Evolutionary conservation across 2,329 filamentous ascomycete genomes (phyloP), one percentile per base, ranked within the genome.

Genomic region (Venturia nashicola): DNA sequence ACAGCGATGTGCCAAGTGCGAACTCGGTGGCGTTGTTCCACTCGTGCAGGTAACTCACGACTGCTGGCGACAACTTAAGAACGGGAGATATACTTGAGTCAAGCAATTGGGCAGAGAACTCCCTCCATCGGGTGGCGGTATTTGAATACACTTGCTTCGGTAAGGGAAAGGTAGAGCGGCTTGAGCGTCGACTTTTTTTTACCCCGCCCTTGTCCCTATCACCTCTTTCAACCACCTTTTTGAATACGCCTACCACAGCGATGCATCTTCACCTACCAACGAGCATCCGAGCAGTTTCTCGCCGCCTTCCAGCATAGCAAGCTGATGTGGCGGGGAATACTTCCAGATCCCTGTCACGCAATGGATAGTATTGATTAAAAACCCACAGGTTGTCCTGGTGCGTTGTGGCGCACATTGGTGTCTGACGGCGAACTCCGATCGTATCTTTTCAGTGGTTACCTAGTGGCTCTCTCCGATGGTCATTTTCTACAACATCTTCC

Each of bases 101-200:
- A 64, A 65, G 64, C 64, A 65, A 65, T 65, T 64, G 61, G 51
- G 64, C 64, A 65, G 64, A 65, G 61, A 63, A 16, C 61, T 61
- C 48, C 60, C 64, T 34, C 51, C 64, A 60, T 65, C 34, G 51
- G 62, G 61, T 61, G 64, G 64, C 64, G 64, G 36, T 64, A n/a
- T 42, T 60, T 40, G 36, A 64, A 43, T 64, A 64, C 62, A 61
- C 51, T 39, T 20, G 34, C 44, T 39, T n/a, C 62, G 51, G 42
- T n/a, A 42, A 48, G 62, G 39, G 34, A 48, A 5, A 54, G 34
- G 55, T 23, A 27, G 20, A 44, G 55, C 34, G 55, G 34, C 46
- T 64, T 39, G 39, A 55, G 27, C 12, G 39, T 51, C 55, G 23
- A 64, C 62, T 64, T 34, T 51, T 61, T 64, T 64, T 59, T 59